A percentile compares a stretch with the other conserved stretches of the same genome.
phyloP scores from a whole-genome alignment of 495 filamentous ascomycete species.

The Neurospora sublineolata region DNA sequence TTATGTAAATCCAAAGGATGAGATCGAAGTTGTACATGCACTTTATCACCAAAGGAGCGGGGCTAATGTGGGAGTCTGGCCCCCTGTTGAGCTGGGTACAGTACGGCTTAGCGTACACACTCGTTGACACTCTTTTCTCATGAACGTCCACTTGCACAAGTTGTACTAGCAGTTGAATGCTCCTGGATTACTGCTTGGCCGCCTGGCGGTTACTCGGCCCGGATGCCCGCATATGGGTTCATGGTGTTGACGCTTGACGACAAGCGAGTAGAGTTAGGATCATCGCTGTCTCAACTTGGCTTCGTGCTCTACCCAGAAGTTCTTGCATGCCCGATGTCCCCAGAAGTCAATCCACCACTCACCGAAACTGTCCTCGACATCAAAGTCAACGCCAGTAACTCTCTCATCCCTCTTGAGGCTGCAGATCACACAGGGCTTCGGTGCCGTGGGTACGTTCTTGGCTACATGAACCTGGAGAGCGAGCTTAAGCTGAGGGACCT shows the following conservation, averaged over 20 bases:
- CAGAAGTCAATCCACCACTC: conserved; percentile 95
- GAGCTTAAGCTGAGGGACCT: conserved; percentile 59
- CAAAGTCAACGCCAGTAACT: conserved; percentile 57
- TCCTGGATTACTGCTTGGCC: neutral
- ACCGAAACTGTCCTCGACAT: conserved; percentile 78
- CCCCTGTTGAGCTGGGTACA: neutral
- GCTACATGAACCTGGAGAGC: conserved; percentile 47
- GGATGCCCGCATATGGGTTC: neutral
- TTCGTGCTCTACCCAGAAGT: conserved; percentile 75
- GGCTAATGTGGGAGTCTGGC: neutral
- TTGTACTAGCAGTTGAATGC: neutral
- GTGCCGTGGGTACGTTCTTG: conserved; percentile 56
- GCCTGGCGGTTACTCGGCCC: neutral
- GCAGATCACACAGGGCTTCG: conserved; percentile 76
- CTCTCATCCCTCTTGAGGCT: conserved; percentile 80
- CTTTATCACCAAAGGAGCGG: neutral
- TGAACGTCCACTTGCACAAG: neutral
- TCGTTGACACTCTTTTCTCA: neutral
- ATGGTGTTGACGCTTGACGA: neutral
- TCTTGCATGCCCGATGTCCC: conserved; percentile 68
- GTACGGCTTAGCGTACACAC: neutral
- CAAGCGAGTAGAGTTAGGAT: neutral
- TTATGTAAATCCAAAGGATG: neutral
- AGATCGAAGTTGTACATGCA: neutral
- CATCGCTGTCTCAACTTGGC: conserved; percentile 51